Evolutionary conservation across 371 early-diverging fungal species (phyloP).

Genomic region (Lichtheimia ramosa): DNA sequence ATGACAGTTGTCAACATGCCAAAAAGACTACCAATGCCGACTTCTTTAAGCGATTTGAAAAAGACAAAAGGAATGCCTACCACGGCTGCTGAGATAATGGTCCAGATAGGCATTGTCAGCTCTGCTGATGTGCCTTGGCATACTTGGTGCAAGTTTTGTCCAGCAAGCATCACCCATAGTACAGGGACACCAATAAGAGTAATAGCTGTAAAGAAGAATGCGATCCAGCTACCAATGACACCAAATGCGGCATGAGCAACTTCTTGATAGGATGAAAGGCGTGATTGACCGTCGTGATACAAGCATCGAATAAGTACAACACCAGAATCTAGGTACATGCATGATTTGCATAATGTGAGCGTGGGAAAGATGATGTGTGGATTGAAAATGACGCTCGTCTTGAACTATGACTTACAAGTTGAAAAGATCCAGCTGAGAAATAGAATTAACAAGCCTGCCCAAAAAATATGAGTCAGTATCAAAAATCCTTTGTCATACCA

Average conservation of each 20-base stretch:
- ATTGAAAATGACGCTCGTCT: no score
- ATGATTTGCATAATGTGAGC: background rate
- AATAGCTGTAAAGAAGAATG: constrained; percentile 65
- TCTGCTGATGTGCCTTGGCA: constrained; percentile 32
- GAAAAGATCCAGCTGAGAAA: constrained; percentile 41
- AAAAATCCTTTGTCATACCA: background rate
- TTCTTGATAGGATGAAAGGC: constrained; percentile 56
- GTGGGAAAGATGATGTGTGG: constrained; percentile 1
- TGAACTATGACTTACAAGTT: constrained; percentile 22
- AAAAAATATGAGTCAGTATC: background rate
- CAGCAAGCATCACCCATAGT: constrained; percentile 75
- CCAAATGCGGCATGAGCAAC: constrained; percentile 73
- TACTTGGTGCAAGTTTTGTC: constrained; percentile 56
- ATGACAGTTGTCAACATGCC: constrained; percentile 44
- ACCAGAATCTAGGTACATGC: constrained; percentile 15
- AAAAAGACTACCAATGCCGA: constrained; percentile 51
- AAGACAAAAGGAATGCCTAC: constrained; percentile 71
- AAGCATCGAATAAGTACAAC: constrained; percentile 24
- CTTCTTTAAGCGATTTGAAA: constrained; percentile 75
- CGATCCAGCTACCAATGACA: constrained; percentile 55
- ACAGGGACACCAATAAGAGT: constrained; percentile 68
- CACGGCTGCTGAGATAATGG: constrained; percentile 59
- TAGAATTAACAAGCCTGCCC: constrained; percentile 37
- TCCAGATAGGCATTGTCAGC: constrained; percentile 50
- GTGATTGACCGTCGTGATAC: constrained; percentile 27